These are phyloP conservation scores for Comarum palustre DNA, from an alignment of 306 rosid genomes.

Conservation along the genomic window DNA sequence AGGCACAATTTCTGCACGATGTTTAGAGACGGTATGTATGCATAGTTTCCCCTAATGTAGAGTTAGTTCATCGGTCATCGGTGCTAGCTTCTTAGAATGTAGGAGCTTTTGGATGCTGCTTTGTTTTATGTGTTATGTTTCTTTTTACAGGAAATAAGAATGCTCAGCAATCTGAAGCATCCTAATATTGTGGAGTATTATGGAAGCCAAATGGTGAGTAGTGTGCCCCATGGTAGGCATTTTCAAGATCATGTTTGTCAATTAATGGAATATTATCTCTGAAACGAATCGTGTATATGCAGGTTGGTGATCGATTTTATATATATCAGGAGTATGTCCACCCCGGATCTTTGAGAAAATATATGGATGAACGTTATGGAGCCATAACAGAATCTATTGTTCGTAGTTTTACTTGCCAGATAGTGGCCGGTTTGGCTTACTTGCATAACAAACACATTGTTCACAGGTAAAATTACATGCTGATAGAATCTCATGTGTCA, in stretches of 20 bases:
- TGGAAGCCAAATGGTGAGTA: conserved; percentile 84
- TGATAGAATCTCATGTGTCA: background rate
- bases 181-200: conserved; percentile 88
- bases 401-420: conserved; percentile 86
- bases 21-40: conserved; percentile 55
- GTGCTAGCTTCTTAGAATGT: background rate
- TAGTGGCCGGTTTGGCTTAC: conserved; percentile 85
- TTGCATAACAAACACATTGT: conserved; percentile 76
- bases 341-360: conserved; percentile 88
- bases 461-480: conserved; percentile 53
- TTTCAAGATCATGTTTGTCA: conserved; percentile 17
- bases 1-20: conserved; percentile 78
- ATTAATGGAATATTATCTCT: background rate
- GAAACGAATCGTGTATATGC: conserved; percentile 24
- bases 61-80: background rate
- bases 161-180: conserved; percentile 81
- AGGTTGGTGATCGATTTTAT: conserved; percentile 74
- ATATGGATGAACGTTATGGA: conserved; percentile 83
- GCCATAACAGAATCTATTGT: conserved; percentile 88
- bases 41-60: background rate
- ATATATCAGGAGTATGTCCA: conserved; percentile 88
- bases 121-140: conserved; percentile 17
- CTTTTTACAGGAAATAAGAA: conserved; percentile 68
- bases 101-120: background rate
- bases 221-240: conserved; percentile 21